phyloP scores from a whole-genome alignment of 2,329 filamentous ascomycete species.

The Verticillium nonalfalfae region DNA sequence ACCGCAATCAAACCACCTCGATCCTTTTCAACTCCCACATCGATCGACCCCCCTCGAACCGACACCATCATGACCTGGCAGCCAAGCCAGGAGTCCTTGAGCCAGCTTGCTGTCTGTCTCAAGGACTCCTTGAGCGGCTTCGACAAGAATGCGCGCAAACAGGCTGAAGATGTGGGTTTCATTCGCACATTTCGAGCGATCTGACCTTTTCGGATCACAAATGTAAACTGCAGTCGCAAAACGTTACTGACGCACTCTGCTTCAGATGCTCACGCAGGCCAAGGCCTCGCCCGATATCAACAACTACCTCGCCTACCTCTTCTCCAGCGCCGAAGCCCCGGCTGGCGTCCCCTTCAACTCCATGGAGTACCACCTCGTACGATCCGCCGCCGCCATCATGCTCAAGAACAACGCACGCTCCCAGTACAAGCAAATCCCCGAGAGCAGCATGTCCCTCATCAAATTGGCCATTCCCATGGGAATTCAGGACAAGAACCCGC shows the following conservation, averaged over 20 bases:
- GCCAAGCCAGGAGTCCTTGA: conserved; percentile 78
- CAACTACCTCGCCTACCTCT: conserved; percentile 92
- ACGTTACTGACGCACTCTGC: conserved; percentile 13
- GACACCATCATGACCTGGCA: conserved; percentile 74
- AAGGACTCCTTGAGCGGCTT: conserved; percentile 87
- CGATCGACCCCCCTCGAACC: conserved; percentile 7
- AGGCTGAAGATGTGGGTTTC: conserved; percentile 68
- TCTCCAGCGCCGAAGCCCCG: conserved; percentile 63
- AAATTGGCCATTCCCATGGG: conserved; percentile 72
- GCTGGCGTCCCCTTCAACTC: conserved; percentile 51
- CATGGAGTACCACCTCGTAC: conserved; percentile 66
- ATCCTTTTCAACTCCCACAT: conserved; percentile 2
- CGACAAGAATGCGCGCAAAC: conserved; percentile 74
- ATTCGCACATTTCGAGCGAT: background rate
- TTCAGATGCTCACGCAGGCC: conserved; percentile 86
- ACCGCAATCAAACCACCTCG: background rate
- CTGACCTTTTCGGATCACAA: background rate
- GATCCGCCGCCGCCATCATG: conserved; percentile 86
- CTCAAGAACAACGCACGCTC: conserved; percentile 87
- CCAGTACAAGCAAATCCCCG: conserved; percentile 69
- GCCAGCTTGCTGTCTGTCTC: conserved; percentile 82
- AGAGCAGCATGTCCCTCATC: conserved; percentile 67
- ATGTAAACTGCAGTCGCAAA: background rate
- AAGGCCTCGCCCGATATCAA: conserved; percentile 87
- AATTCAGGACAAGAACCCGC: conserved; percentile 72